Evolutionary conservation across 2,329 filamentous ascomycete genomes (phyloP).

Genomic region (Aphanocladium album): DNA sequence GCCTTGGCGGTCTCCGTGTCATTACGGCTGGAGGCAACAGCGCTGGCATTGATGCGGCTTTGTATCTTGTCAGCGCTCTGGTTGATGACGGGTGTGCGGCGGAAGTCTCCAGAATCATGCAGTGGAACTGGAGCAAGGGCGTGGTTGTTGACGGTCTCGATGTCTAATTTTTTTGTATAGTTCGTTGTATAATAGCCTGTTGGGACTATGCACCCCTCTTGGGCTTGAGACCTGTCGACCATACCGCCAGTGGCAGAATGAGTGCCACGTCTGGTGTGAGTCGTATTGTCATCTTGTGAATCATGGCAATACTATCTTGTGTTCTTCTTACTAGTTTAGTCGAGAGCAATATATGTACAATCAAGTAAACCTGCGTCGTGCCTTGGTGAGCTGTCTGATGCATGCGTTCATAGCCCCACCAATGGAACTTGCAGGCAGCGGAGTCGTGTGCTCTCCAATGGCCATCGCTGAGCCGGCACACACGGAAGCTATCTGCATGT

Average conservation of each 20-base stretch:
- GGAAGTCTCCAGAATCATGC: slow-evolving; percentile 69
- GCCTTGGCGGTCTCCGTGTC: slow-evolving; percentile 64
- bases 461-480: not conserved
- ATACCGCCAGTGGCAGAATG: slow-evolving; percentile 8
- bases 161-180: slow-evolving; percentile 49
- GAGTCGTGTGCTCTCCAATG: not conserved
- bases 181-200: slow-evolving; percentile 14
- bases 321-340: not conserved
- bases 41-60: slow-evolving; percentile 74
- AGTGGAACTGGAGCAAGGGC: slow-evolving; percentile 83
- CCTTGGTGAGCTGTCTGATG: not conserved
- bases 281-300: not conserved
- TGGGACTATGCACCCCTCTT: slow-evolving; percentile 6
- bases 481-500: not conserved
- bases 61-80: slow-evolving; percentile 81
- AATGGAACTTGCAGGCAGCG: not conserved
- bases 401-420: slow-evolving; percentile 4
- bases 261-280: slow-evolving; percentile 7
- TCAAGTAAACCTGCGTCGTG: not conserved
- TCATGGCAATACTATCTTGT: not conserved
- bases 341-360: slow-evolving; percentile 8
- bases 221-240: slow-evolving; percentile 5
- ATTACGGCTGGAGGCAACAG: slow-evolving; percentile 76
- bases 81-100: slow-evolving; percentile 71
- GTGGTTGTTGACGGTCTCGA: slow-evolving; percentile 80